Evolutionary conservation across 2,329 filamentous ascomycete genomes (phyloP).

Genomic region (Clonostachys byssicola): DNA sequence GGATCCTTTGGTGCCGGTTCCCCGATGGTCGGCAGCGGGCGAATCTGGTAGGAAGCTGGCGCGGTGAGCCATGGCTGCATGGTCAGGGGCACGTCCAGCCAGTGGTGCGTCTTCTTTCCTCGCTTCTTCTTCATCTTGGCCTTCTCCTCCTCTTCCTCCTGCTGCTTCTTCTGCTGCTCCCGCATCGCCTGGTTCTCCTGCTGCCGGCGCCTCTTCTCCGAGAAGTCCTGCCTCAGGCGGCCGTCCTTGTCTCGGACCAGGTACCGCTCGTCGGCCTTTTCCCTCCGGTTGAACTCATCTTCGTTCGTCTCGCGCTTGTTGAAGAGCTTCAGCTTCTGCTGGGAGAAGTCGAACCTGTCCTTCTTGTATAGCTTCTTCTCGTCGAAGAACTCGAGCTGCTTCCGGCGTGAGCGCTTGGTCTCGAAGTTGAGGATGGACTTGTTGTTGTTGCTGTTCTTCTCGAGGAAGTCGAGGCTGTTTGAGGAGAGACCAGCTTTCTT

Average conservation of each 20-base stretch:
- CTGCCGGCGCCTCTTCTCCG: too few species aligned
- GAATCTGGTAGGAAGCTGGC: constrained; percentile 43
- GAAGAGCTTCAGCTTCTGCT: constrained; percentile 8
- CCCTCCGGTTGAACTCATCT: too few species aligned
- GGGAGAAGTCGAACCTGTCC: constrained; percentile 14
- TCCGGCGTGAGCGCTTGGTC: too few species aligned
- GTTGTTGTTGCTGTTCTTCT: background rate
- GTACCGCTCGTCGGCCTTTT: too few species aligned
- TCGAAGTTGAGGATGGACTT: too few species aligned
- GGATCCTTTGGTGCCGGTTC: constrained; percentile 42
- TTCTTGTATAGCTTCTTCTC: too few species aligned
- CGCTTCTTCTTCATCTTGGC: constrained; percentile 14
- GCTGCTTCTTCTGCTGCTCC: too few species aligned
- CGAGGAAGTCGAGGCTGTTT: constrained; percentile 37
- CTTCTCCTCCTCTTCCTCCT: too few species aligned
- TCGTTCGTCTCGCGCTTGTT: constrained; percentile 17
- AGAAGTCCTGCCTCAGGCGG: too few species aligned
- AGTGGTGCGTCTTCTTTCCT: constrained; percentile 20
- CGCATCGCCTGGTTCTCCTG: too few species aligned
- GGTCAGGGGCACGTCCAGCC: constrained; percentile 37
- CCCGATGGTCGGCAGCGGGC: constrained; percentile 39
- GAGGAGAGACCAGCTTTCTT: constrained; percentile 50
- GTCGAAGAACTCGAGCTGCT: too few species aligned
- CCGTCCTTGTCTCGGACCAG: too few species aligned
- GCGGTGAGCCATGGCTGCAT: constrained; percentile 49